phyloP scores from a whole-genome alignment of 768 basidiomycete genomes.

The Termitomyces sp. region DNA sequence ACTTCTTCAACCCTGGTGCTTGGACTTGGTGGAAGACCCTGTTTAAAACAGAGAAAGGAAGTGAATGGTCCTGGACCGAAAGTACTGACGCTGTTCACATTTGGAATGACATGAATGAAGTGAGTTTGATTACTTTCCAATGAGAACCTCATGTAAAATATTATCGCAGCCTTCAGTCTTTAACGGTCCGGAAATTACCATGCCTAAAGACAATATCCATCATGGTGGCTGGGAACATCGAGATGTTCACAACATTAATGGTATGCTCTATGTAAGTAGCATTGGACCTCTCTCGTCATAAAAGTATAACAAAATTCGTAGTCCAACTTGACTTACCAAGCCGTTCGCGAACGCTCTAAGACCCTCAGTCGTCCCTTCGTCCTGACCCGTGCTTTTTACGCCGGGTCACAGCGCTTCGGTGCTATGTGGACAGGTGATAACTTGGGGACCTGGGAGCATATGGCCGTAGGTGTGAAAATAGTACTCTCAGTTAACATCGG shows the following conservation, averaged over 20 bases:
- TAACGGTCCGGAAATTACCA: constrained; percentile 92
- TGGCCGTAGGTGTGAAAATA: constrained; percentile 92
- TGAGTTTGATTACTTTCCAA: constrained; percentile 23
- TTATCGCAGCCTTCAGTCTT: constrained; percentile 85
- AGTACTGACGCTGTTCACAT: constrained; percentile 85
- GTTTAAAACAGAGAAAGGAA: constrained; percentile 59
- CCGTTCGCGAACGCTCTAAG: constrained; percentile 68
- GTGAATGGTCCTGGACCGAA: constrained; percentile 69
- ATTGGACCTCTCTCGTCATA: neutral
- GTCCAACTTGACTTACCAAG: constrained; percentile 83
- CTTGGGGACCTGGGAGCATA: constrained; percentile 96
- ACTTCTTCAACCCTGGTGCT: constrained; percentile 88
- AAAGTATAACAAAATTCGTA: constrained; percentile 23
- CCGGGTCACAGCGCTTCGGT: constrained; percentile 92
- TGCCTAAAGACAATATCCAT: constrained; percentile 68
- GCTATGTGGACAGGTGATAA: constrained; percentile 99
- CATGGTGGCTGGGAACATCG: constrained; percentile 97
- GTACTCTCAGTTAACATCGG: constrained; percentile 82
- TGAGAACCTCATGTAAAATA: constrained; percentile 11
- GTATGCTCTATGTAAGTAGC: constrained; percentile 80
- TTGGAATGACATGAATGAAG: constrained; percentile 99
- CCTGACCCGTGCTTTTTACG: constrained; percentile 90
- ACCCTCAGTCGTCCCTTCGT: constrained; percentile 88
- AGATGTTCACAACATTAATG: constrained; percentile 96
- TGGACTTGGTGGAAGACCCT: constrained; percentile 91